These are phyloP conservation scores for Thraustotheca clavata DNA, from an alignment of 352 stramenopile genomes.

Conservation along the genomic window DNA sequence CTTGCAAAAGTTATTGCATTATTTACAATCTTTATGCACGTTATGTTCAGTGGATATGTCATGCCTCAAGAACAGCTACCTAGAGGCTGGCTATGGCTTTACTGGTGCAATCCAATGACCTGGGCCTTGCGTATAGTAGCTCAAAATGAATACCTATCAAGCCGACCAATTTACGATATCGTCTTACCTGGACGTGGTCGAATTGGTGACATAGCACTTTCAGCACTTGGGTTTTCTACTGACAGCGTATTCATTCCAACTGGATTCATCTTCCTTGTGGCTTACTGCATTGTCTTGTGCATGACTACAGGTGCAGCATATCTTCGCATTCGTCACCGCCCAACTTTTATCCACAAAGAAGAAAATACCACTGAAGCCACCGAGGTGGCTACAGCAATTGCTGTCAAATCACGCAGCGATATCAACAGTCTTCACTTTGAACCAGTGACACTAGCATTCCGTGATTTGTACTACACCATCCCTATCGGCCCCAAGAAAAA, in stretches of 20 bases:
- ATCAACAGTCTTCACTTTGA: conserved; percentile 7
- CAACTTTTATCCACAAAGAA: conserved; percentile 27
- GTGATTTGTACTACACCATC: conserved; percentile 32
- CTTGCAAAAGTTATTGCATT: conserved; percentile 17
- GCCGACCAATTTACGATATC: conserved; percentile 32
- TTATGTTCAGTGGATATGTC: conserved; percentile 17
- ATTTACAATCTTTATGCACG: conserved; percentile 11
- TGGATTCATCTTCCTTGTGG: conserved; percentile 44
- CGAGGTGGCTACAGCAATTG: background rate
- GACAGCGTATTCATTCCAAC: conserved; percentile 48
- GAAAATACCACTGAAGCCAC: background rate
- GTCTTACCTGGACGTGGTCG: conserved; percentile 25
- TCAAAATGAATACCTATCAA: conserved; percentile 23
- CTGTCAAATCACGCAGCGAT: background rate
- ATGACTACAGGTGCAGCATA: conserved; percentile 36
- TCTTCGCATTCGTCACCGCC: conserved; percentile 44
- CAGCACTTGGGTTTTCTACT: conserved; percentile 39
- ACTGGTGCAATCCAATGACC: conserved; percentile 20
- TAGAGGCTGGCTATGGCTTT: conserved; percentile 17
- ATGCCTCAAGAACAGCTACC: conserved; percentile 4
- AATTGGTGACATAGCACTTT: conserved; percentile 40
- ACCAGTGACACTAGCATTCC: conserved; percentile 19
- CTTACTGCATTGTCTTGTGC: conserved; percentile 36
- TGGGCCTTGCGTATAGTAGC: background rate
- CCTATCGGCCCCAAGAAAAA: conserved; percentile 33